phyloP scores from a whole-genome alignment of 371 early-diverging fungal genomes.

The Gilbertella persicaria region DNA sequence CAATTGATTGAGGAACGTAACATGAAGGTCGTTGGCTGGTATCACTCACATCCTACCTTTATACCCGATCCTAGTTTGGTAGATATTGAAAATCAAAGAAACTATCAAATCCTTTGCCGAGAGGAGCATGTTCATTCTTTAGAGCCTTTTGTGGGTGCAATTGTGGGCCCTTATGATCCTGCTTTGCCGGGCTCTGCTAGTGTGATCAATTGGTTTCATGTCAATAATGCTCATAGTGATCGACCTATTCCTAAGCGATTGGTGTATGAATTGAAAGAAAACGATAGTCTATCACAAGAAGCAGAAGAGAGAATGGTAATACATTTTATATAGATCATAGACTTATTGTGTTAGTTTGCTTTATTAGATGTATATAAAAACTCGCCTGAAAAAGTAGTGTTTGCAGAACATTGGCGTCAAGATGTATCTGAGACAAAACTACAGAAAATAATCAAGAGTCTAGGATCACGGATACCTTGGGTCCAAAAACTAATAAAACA shows the following conservation, averaged over 20 bases:
- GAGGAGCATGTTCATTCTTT: constrained; percentile 40
- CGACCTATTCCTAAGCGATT: constrained; percentile 64
- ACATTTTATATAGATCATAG: neutral
- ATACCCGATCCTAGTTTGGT: constrained; percentile 73
- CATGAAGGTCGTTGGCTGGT: constrained; percentile 88
- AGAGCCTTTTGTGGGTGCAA: constrained; percentile 91
- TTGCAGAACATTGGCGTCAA: constrained; percentile 74
- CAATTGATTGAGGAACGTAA: constrained; percentile 70
- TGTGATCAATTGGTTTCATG: constrained; percentile 84
- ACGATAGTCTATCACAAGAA: constrained; percentile 45
- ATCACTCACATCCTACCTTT: constrained; percentile 86
- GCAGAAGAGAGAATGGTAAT: constrained; percentile 59
- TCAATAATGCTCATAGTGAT: constrained; percentile 45
- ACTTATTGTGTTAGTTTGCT: constrained; percentile 37
- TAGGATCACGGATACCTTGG: constrained; percentile 82
- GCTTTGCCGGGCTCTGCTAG: constrained; percentile 77
- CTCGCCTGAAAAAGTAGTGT: constrained; percentile 59
- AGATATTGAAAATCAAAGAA: constrained; percentile 82
- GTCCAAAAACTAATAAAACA: constrained; percentile 34
- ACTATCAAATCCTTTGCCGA: constrained; percentile 74
- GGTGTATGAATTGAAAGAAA: constrained; percentile 59
- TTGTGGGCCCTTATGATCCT: constrained; percentile 86
- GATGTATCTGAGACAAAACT: constrained; percentile 67
- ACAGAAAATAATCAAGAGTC: constrained; percentile 68
- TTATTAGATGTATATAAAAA: constrained; percentile 60